Evolutionary conservation across 2,329 filamentous ascomycete species (phyloP).

Genomic region (Colletotrichum viniferum): DNA sequence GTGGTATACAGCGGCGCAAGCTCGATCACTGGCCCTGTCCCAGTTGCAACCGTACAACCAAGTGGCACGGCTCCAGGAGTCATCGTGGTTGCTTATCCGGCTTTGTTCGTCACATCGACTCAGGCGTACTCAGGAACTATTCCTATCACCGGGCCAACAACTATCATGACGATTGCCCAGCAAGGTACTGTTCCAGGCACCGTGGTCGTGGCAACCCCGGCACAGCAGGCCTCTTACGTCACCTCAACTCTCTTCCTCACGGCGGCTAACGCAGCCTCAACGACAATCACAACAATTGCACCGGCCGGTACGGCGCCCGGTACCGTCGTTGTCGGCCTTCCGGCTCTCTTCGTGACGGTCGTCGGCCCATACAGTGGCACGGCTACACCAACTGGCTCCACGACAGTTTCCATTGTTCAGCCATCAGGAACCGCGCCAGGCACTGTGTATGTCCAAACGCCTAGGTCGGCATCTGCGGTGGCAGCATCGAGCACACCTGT

Average conservation of each 20-base stretch:
- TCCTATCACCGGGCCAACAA: background rate
- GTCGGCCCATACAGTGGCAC: background rate
- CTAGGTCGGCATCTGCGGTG: background rate
- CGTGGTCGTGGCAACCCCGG: background rate
- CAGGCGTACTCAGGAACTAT: background rate
- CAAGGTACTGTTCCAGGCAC: constrained; percentile 6
- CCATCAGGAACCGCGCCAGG: background rate
- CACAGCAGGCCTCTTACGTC: background rate
- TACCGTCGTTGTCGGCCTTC: background rate
- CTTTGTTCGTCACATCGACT: constrained; percentile 7
- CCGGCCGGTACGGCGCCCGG: background rate
- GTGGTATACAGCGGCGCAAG: background rate
- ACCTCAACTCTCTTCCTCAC: constrained; percentile 9
- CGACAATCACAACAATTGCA: background rate
- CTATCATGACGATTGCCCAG: background rate
- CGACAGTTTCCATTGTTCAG: constrained; percentile 2
- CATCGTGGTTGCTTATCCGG: constrained; percentile 1
- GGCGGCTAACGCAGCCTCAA: background rate
- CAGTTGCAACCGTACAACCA: constrained; percentile 1
- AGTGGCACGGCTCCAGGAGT: constrained; percentile 9
- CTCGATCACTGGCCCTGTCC: background rate
- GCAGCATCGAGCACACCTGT: background rate
- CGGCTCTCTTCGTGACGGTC: background rate
- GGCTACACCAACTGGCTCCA: background rate
- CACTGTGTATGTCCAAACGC: constrained; percentile 5